Percentiles rank a stretch among this genome's conserved stretches.
phyloP scores from a whole-genome alignment of 345 rosid genomes.

The Populus euphratica region DNA sequence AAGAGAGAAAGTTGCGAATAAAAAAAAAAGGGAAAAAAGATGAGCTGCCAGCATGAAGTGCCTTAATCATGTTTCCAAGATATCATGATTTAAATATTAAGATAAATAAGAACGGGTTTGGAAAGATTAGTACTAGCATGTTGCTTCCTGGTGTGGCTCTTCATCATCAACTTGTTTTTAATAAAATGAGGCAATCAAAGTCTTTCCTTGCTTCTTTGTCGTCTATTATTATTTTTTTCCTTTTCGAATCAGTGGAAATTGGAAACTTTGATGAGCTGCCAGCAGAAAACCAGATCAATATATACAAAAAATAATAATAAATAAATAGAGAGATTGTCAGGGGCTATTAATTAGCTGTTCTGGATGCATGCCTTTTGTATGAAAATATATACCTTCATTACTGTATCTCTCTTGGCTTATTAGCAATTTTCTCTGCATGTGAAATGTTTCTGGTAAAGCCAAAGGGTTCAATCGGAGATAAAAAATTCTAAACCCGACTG shows the following conservation, averaged over 20 bases:
- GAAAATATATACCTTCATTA: not conserved
- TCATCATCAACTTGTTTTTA: conserved; percentile 34
- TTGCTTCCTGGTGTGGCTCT: conserved; percentile 24
- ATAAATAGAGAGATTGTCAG: no score
- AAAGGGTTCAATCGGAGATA: no score
- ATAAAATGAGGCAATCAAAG: conserved; percentile 19
- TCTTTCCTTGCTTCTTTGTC: conserved; percentile 17
- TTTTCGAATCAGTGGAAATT: conserved; percentile 7
- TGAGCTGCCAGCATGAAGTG: not conserved
- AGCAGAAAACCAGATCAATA: conserved; percentile 6
- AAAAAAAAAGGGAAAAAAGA: no score
- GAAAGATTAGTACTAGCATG: conserved; percentile 2
- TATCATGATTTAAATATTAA: not conserved
- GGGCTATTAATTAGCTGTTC: not conserved
- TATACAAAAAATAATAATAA: no score
- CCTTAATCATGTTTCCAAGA: conserved; percentile 9
- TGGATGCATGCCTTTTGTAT: conserved; percentile 26
- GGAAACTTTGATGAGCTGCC: conserved; percentile 6
- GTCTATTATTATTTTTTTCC: not conserved
- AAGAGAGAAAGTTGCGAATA: not conserved
- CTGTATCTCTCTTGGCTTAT: not conserved
- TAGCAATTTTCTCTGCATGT: not conserved
- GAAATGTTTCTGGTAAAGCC: no score
- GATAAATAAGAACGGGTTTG: not conserved
- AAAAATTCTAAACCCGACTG: no score